Evolutionary conservation across 805 yeast species (phyloP).

Genomic region (Saturnispora zaruensis): DNA sequence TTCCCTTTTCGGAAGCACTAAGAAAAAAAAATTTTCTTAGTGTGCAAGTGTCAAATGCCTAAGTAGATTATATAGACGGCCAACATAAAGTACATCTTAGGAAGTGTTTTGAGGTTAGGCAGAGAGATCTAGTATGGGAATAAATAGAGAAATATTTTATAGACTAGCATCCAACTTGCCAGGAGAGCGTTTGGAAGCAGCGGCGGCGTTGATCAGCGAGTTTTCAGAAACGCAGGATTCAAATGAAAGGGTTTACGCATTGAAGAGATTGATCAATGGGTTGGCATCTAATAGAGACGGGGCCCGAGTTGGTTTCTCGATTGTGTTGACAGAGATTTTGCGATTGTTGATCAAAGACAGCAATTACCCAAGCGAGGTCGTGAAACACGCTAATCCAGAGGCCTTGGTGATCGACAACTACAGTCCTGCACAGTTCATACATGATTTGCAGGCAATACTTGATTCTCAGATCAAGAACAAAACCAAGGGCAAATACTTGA

Average conservation of each 20-base stretch:
- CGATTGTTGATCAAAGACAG: conserved; percentile 23
- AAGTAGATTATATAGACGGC: neutral
- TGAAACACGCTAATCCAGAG: neutral
- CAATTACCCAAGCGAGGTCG: neutral
- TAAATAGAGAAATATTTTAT: conserved; percentile 70
- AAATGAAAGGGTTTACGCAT: conserved; percentile 75
- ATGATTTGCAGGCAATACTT: conserved; percentile 29
- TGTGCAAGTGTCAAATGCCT: neutral
- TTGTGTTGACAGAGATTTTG: conserved; percentile 70
- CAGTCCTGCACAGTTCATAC: conserved; percentile 32
- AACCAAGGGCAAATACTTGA: conserved; percentile 72
- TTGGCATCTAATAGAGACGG: conserved; percentile 72
- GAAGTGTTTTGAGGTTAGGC: neutral
- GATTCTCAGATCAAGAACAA: conserved; percentile 31
- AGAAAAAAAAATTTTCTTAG: neutral
- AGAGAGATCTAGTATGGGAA: conserved; percentile 29
- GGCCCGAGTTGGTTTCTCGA: conserved; percentile 81
- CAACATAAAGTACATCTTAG: neutral
- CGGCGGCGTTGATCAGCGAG: conserved; percentile 55
- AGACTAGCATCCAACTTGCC: conserved; percentile 68
- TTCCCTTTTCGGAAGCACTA: neutral
- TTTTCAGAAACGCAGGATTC: conserved; percentile 35
- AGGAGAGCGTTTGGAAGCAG: conserved; percentile 64
- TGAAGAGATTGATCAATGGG: conserved; percentile 72
- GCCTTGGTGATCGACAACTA: conserved; percentile 23